Base-by-base conservation (phyloP, 768 basidiomycete species). In the Candolleomyces eurysporus region DNA sequence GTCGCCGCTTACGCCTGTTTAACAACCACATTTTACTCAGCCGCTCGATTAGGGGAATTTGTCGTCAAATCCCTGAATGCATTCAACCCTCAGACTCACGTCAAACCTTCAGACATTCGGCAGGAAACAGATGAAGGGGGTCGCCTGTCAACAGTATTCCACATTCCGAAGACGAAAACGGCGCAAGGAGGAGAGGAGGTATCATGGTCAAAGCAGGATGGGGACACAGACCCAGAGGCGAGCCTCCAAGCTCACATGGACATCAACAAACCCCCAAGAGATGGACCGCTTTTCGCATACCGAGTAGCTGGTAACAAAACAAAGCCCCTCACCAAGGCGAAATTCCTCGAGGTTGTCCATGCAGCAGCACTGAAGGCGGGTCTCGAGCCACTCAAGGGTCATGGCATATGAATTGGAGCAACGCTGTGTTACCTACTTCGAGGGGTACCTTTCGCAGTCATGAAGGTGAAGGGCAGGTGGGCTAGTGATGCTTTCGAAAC, bases 1-100 rank as follows among this genome's bases (percentile, higher is more conserved):
- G 69, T 72, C 0, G 73, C 81, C 0, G 67, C 75, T 0, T 76
- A 58, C 17, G 74, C 78, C 0, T 79, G 77, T 60, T 71, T 79
- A 8, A 75, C 75, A 7, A 77, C 73, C 0, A 64, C 67, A 4
- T 82, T 82, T 65, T 83, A 68, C 19, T 45, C 71, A 0, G 68
- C 67, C 0, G 72, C 74, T 0, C 48, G 76, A 0, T 48, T 73
- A 0, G 77, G 79, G 0, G 78, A 83, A 60, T 75, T 82, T 58
- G 78, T 75, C 0, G 63, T 79, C 0, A 70, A 66, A 2, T 65
- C 19, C 2, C 63, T 79, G 0, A 67, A 65, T 0, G 58, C 61
- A 1, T 82, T 80, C 59, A 46, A 74, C 43, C 65, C 72, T 0
- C 39, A 14, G 0, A 17, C 48, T 1, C 76, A 82, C 58, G 59